Percentiles rank a stretch among this genome's conserved stretches.
Conservation (phyloP, 75 land plant genomes). For the Sequoia sempervirens region DNA sequence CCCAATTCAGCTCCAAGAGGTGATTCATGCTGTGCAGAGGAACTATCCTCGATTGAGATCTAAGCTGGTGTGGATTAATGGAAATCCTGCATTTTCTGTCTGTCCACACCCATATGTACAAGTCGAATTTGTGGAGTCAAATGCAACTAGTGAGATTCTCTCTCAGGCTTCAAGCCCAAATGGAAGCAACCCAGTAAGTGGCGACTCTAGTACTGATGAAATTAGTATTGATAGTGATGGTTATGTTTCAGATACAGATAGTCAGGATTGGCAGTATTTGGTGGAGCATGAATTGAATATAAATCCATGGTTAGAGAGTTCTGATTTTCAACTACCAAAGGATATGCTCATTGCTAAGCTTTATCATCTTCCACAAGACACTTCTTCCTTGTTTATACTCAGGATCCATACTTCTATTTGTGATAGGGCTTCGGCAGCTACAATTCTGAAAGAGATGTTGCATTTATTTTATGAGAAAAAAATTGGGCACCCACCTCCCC, state of each 20-base stretch:
- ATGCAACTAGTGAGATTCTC: slow-evolving; percentile 10
- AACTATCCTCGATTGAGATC: slow-evolving; percentile 67
- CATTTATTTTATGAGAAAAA: slow-evolving; percentile 11
- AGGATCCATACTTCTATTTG: slow-evolving; percentile 77
- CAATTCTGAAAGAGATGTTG: slow-evolving; percentile 49
- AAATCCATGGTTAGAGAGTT: slow-evolving; percentile 48
- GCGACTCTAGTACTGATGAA: background rate
- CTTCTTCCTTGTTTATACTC: slow-evolving; percentile 31
- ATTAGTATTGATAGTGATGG: slow-evolving; percentile 2
- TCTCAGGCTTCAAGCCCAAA: background rate
- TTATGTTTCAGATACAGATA: background rate
- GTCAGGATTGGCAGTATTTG: slow-evolving; percentile 19
- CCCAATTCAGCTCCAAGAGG: slow-evolving; percentile 28
- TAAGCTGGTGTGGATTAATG: slow-evolving; percentile 49
- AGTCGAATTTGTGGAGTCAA: slow-evolving; percentile 28
- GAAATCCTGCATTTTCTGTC: slow-evolving; percentile 36
- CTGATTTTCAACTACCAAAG: slow-evolving; percentile 19
- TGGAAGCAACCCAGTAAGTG: background rate
- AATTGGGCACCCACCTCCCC: slow-evolving; percentile 14
- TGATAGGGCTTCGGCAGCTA: slow-evolving; percentile 72
- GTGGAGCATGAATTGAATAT: slow-evolving; percentile 69
- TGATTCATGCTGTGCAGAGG: slow-evolving; percentile 48
- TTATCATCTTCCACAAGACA: slow-evolving; percentile 7
- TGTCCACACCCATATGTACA: slow-evolving; percentile 11
- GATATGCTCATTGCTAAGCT: slow-evolving; percentile 24